Conservation (phyloP, 1,284 basidiomycete species). For the Rhizoctonia solani region DNA sequence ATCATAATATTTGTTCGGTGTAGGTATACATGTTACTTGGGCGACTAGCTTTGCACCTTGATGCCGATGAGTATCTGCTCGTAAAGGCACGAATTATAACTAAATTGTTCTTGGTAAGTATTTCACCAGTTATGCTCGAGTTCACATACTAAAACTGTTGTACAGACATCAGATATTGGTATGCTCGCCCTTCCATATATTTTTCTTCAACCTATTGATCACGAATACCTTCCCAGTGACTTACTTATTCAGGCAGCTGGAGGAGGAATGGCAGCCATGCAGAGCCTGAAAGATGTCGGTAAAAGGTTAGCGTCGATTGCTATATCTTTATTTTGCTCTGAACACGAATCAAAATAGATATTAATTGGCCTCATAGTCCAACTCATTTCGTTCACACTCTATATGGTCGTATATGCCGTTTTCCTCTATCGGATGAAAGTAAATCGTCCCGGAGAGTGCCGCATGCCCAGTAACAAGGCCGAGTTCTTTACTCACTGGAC, state of each 20-base stretch:
- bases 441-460: conserved; percentile 36
- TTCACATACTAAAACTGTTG: background rate
- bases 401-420: conserved; percentile 60
- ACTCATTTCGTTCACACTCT: conserved; percentile 64
- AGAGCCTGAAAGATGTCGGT: conserved; percentile 42
- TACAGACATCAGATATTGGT: conserved; percentile 23
- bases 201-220: conserved; percentile 52
- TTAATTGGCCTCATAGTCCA: conserved; percentile 68
- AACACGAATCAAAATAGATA: conserved; percentile 48
- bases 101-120: conserved; percentile 51
- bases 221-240: too few species aligned
- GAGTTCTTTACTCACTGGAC: conserved; percentile 64
- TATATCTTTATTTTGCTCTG: background rate
- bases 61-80: conserved; percentile 57
- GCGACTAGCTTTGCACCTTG: conserved; percentile 58
- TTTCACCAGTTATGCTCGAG: background rate
- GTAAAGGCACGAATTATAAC: conserved; percentile 59
- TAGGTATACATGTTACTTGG: conserved; percentile 68
- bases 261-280: conserved; percentile 46
- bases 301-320: conserved; percentile 22
- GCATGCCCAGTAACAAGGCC: conserved; percentile 39
- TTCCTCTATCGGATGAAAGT: conserved; percentile 61
- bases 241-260: conserved; percentile 65
- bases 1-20: background rate
- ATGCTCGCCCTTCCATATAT: background rate